phyloP scores from a whole-genome alignment of 129 eudicot species.

The Saposhnikovia divaricata region DNA sequence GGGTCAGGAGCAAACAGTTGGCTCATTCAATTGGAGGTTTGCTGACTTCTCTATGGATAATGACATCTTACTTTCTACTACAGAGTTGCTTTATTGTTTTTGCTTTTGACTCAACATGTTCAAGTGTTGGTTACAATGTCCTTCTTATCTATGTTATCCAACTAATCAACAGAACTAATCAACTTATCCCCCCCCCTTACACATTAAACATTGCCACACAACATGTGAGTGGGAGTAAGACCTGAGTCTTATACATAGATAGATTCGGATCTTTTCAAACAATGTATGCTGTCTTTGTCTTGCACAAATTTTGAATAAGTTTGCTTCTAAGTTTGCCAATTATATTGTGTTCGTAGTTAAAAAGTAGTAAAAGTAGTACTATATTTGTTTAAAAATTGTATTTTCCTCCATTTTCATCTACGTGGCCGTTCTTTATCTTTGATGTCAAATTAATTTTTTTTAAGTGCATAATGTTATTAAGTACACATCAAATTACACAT shows the following conservation, averaged over 20 bases:
- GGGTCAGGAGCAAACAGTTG: conserved; percentile 95
- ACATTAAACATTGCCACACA: background rate
- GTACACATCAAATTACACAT: background rate
- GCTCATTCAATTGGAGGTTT: conserved; percentile 95
- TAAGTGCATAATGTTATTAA: background rate
- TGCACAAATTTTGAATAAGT: background rate
- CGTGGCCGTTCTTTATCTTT: background rate
- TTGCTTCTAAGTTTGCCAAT: background rate
- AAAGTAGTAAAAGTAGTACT: background rate
- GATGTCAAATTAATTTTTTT: background rate
- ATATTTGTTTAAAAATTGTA: background rate
- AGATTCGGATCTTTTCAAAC: background rate
- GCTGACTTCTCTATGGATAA: conserved; percentile 35
- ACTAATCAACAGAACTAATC: background rate
- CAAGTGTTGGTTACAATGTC: background rate
- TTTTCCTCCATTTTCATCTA: background rate
- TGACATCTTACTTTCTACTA: conserved; percentile 21
- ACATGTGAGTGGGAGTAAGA: background rate
- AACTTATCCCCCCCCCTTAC: no score
- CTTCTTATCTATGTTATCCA: background rate
- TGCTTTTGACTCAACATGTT: conserved; percentile 8
- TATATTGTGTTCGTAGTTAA: background rate
- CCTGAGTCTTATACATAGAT: background rate
- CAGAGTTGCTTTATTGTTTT: conserved; percentile 11
- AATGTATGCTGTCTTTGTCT: background rate